A percentile compares a stretch with the other conserved stretches of the same genome.
Evolutionary conservation across 768 basidiomycete genomes (phyloP).

Genomic region (Kwoniella bestiolae): DNA sequence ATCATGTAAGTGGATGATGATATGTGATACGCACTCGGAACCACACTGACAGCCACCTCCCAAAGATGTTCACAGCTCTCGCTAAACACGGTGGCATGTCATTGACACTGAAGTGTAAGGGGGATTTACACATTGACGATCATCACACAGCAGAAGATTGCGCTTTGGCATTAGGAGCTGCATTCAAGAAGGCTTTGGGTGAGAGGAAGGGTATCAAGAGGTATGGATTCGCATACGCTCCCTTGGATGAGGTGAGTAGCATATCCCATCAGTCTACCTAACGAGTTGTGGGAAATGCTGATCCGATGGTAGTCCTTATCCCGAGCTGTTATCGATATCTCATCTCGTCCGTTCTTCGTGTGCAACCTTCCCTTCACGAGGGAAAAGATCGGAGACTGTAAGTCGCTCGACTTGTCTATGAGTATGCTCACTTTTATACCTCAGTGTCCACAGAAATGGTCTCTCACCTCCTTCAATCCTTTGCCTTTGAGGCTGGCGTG

Average conservation of each 20-base stretch:
- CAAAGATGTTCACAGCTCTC: constrained; percentile 94
- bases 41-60: constrained; percentile 5
- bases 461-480: constrained; percentile 95
- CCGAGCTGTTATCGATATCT: constrained; percentile 96
- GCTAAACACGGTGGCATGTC: constrained; percentile 97
- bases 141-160: constrained; percentile 97
- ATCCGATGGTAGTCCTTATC: constrained; percentile 74
- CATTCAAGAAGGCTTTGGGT: constrained; percentile 93
- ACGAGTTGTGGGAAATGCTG: neutral
- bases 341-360: constrained; percentile 93
- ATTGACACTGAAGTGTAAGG: constrained; percentile 84
- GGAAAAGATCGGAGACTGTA: constrained; percentile 63
- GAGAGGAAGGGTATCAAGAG: constrained; percentile 91
- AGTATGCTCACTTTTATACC: constrained; percentile 70
- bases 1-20: constrained; percentile 73
- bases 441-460: constrained; percentile 83
- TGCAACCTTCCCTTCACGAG: constrained; percentile 69
- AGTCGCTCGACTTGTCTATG: constrained; percentile 70
- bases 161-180: constrained; percentile 61
- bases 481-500: constrained; percentile 92
- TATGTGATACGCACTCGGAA: neutral
- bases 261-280: no score
- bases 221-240: constrained; percentile 95
- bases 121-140: constrained; percentile 97
- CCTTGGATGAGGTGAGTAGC: constrained; percentile 82